These are phyloP conservation scores for Odontarrhena argentea DNA, from an alignment of 345 rosid genomes.

Conservation along the genomic window DNA sequence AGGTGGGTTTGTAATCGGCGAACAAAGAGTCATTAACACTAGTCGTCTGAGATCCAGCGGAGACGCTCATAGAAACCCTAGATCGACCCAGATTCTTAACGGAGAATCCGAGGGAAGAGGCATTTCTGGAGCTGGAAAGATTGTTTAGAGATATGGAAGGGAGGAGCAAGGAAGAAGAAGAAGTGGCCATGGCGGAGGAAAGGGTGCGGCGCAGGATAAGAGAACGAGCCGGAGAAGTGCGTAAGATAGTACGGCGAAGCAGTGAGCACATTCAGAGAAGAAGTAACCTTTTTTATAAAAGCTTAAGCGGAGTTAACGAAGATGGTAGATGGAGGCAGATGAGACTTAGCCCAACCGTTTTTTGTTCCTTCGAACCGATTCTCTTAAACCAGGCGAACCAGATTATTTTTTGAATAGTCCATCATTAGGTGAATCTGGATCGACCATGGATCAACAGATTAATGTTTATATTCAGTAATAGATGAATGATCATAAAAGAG, in stretches of 20 bases:
- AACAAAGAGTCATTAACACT: conserved; percentile 63
- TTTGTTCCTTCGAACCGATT: not conserved
- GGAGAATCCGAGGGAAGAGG: conserved; percentile 40
- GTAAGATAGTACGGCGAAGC: conserved; percentile 42
- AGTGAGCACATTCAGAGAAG: conserved; percentile 42
- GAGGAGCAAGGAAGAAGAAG: conserved; percentile 50
- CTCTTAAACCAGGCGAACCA: too few species aligned
- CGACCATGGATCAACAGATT: too few species aligned
- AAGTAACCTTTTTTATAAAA: not conserved
- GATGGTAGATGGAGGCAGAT: conserved; percentile 44
- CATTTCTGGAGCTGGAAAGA: conserved; percentile 34
- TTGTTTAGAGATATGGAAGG: conserved; percentile 47
- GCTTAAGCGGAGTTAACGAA: conserved; percentile 48
- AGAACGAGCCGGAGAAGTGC: conserved; percentile 25
- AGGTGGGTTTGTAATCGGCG: conserved; percentile 71
- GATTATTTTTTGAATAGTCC: too few species aligned
- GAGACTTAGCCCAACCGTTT: conserved; percentile 30
- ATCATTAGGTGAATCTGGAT: too few species aligned
- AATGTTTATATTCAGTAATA: too few species aligned
- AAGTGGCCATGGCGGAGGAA: conserved; percentile 31
- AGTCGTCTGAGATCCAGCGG: conserved; percentile 58
- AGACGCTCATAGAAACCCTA: conserved; percentile 67
- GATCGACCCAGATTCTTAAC: conserved; percentile 49
- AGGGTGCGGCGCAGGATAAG: conserved; percentile 48
- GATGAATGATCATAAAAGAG: too few species aligned